Conservation (phyloP, 176 grass and related monocot species). For the Otatea glauca region DNA sequence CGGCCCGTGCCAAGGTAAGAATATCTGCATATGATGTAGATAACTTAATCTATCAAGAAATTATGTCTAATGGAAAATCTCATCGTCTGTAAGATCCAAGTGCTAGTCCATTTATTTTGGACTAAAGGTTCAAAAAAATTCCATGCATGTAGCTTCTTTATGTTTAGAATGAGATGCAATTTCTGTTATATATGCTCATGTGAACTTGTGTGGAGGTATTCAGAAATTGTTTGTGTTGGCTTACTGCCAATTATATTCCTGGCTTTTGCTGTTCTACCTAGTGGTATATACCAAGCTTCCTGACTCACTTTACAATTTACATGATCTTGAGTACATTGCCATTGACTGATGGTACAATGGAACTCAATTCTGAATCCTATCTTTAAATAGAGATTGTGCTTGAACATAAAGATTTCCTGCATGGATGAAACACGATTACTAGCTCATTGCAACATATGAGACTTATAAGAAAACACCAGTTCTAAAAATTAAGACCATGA, state of each 20-base stretch:
- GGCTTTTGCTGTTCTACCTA: background rate
- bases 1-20: too few relatives aligned
- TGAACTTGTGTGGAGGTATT: background rate
- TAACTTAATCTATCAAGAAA: too few relatives aligned
- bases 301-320: slow-evolving; percentile 20
- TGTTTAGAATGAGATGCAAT: too few relatives aligned
- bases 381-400: slow-evolving; percentile 73
- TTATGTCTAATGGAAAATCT: too few relatives aligned
- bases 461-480: slow-evolving; percentile 19
- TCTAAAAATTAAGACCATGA: slow-evolving; percentile 71
- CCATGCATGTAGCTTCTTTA: too few relatives aligned
- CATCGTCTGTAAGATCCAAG: too few relatives aligned
- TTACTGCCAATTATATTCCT: background rate
- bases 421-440: slow-evolving; percentile 47
- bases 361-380: background rate
- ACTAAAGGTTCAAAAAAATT: too few relatives aligned
- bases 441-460: slow-evolving; percentile 35
- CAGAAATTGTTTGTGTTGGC: slow-evolving; percentile 3
- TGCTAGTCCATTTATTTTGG: too few relatives aligned
- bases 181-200: too few relatives aligned
- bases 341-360: slow-evolving; percentile 18
- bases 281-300: background rate
- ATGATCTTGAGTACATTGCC: background rate
- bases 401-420: slow-evolving; percentile 92
- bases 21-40: too few relatives aligned